phyloP scores from a whole-genome alignment of 2,329 filamentous ascomycete species.

The Aspergillus fructus region DNA sequence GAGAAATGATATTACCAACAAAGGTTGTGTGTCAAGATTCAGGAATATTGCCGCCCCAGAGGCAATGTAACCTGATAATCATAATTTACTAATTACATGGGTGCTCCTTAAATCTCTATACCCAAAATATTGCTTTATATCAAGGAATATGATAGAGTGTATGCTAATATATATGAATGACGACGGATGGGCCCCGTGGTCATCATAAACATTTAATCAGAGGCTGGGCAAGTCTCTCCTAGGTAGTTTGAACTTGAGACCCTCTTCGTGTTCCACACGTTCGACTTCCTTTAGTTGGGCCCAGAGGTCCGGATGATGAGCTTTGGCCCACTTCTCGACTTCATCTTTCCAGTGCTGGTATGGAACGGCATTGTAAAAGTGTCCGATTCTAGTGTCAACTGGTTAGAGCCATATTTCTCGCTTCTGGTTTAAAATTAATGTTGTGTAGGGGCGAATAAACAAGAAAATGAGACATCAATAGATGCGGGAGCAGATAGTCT shows the following conservation, averaged over 20 bases:
- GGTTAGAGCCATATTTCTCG: neutral
- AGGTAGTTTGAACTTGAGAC: slow-evolving; percentile 28
- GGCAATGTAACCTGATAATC: too few relatives aligned
- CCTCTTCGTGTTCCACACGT: slow-evolving; percentile 36
- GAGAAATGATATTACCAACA: neutral
- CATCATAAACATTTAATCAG: neutral
- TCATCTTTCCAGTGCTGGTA: slow-evolving; percentile 64
- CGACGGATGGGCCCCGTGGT: neutral
- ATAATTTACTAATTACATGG: too few relatives aligned
- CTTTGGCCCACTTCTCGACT: slow-evolving; percentile 72
- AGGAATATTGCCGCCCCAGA: too few relatives aligned
- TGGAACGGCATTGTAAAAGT: slow-evolving; percentile 72
- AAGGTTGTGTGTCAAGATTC: too few relatives aligned
- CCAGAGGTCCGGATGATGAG: slow-evolving; percentile 70
- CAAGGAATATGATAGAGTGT: neutral
- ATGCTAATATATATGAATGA: neutral
- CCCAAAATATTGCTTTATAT: neutral
- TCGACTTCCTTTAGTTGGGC: slow-evolving; percentile 55
- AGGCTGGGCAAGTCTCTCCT: neutral
- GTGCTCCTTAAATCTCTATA: neutral
- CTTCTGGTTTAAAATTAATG: neutral
- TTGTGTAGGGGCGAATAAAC: neutral
- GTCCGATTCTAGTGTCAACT: slow-evolving; percentile 59
- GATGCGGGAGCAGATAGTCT: slow-evolving; percentile 40
- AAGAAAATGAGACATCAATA: neutral